Evolutionary conservation across 495 filamentous ascomycete species (phyloP).

Genomic region (Bombardia bombarda): DNA sequence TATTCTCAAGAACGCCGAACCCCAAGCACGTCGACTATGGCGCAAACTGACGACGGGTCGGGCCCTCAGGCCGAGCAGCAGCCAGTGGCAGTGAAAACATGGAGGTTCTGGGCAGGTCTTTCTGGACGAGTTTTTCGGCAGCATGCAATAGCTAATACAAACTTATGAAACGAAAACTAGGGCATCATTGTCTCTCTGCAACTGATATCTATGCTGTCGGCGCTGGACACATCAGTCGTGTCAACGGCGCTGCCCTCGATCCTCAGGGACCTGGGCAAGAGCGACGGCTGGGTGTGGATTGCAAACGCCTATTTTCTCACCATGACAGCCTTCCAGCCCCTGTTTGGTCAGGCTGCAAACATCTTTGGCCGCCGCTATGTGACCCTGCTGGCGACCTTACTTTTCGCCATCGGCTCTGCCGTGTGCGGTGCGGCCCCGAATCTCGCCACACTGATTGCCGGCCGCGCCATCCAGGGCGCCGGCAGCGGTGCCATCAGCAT

Average conservation of each 20-base stretch:
- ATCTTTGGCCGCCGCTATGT: conserved; percentile 13
- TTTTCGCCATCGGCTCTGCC: conserved; percentile 31
- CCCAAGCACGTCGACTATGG: background rate
- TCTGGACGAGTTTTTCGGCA: background rate
- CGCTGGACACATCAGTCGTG: conserved; percentile 36
- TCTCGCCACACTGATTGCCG: conserved; percentile 57
- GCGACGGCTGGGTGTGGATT: too few species aligned
- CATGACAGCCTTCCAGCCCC: conserved; percentile 9
- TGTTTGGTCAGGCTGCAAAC: conserved; percentile 11
- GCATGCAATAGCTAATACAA: background rate
- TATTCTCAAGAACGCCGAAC: too few species aligned
- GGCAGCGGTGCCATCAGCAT: conserved; percentile 71
- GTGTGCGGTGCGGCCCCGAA: conserved; percentile 23
- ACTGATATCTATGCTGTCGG: conserved; percentile 12
- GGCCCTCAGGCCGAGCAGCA: background rate
- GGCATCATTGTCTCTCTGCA: background rate
- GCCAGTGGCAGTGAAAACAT: background rate
- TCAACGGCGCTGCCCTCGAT: conserved; percentile 29
- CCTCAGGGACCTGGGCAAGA: too few species aligned
- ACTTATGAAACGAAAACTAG: background rate
- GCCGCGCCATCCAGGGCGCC: conserved; percentile 67
- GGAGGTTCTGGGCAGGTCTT: background rate
- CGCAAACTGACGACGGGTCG: background rate
- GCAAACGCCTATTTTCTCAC: conserved; percentile 30
- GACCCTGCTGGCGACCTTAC: conserved; percentile 9